These are phyloP conservation scores for Ogataea angusta DNA, from an alignment of 805 yeast genomes.

Conservation along the genomic window DNA sequence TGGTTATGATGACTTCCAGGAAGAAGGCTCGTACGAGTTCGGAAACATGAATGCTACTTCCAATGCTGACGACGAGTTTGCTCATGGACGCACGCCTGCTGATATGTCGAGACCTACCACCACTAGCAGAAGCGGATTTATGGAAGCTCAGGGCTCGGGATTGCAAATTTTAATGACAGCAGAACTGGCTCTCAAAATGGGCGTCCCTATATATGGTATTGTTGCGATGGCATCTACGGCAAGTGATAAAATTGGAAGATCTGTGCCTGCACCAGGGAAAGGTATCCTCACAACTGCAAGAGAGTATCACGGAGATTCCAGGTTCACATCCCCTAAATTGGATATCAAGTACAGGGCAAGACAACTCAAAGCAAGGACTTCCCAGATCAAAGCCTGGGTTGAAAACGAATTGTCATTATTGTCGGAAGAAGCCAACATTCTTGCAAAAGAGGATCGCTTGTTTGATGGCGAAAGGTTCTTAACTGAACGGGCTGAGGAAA, in stretches of 20 bases:
- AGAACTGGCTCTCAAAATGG: slow-evolving; percentile 91
- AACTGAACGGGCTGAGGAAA: slow-evolving; percentile 82
- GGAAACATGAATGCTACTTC: slow-evolving; percentile 99
- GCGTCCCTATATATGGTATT: slow-evolving; percentile 97
- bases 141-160: slow-evolving; percentile 99
- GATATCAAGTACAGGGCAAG: slow-evolving; percentile 91
- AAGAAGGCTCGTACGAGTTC: slow-evolving; percentile 96
- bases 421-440: slow-evolving; percentile 63
- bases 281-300: slow-evolving; percentile 98
- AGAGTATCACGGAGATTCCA: slow-evolving; percentile 79
- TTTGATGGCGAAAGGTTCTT: slow-evolving; percentile 55
- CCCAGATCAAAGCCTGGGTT: slow-evolving; percentile 79
- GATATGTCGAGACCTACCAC: slow-evolving; percentile 99
- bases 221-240: slow-evolving; percentile 95
- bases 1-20: slow-evolving; percentile 99
- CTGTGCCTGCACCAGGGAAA: slow-evolving; percentile 99
- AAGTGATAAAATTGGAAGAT: slow-evolving; percentile 96
- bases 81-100: slow-evolving; percentile 93
- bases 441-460: slow-evolving; percentile 44
- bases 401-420: slow-evolving; percentile 73
- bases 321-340: slow-evolving; percentile 75
- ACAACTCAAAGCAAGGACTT: slow-evolving; percentile 76
- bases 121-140: slow-evolving; percentile 93
- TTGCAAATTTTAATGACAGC: slow-evolving; percentile 95
- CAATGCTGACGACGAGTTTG: slow-evolving; percentile 81